Evolutionary conservation across 2,329 filamentous ascomycete species (phyloP).

Genomic region (Blastomyces emzantsi): DNA sequence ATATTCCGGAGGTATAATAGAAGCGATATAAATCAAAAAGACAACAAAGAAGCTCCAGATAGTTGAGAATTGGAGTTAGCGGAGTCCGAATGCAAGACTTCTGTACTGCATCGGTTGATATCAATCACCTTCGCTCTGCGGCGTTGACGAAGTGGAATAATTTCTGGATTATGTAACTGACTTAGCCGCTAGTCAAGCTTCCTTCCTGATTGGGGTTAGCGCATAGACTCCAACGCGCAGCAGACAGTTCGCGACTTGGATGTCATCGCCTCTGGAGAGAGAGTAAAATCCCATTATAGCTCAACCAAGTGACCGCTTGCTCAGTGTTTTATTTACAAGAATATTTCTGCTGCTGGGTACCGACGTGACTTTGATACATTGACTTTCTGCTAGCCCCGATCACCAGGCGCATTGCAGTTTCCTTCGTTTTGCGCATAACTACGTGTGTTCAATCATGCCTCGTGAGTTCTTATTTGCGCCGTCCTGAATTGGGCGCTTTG

Average conservation of each 20-base stretch:
- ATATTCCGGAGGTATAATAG: not conserved
- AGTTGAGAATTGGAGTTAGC: not conserved
- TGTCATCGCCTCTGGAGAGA: not conserved
- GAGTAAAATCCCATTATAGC: not conserved
- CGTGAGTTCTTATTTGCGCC: slow-evolving; percentile 26
- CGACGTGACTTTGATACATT: not conserved
- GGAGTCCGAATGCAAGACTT: not conserved
- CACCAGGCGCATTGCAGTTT: slow-evolving; percentile 12
- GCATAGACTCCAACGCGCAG: slow-evolving; percentile 9
- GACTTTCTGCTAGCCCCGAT: slow-evolving; percentile 2
- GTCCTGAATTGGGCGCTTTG: not conserved
- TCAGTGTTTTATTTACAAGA: not conserved
- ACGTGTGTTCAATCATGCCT: slow-evolving; percentile 26
- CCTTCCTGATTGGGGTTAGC: slow-evolving; percentile 30
- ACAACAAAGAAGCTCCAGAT: not conserved
- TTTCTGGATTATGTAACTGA: slow-evolving; percentile 26
- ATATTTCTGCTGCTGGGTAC: not conserved
- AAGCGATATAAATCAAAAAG: not conserved
- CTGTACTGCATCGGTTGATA: not conserved
- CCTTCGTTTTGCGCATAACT: slow-evolving; percentile 6
- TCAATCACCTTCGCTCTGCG: not conserved
- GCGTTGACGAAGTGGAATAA: slow-evolving; percentile 13
- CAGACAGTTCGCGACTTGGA: slow-evolving; percentile 23
- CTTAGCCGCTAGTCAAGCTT: slow-evolving; percentile 33
- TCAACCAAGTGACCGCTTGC: not conserved